Evolutionary conservation across 768 basidiomycete species (phyloP).

Genomic region (Leccinum sublutescens): DNA sequence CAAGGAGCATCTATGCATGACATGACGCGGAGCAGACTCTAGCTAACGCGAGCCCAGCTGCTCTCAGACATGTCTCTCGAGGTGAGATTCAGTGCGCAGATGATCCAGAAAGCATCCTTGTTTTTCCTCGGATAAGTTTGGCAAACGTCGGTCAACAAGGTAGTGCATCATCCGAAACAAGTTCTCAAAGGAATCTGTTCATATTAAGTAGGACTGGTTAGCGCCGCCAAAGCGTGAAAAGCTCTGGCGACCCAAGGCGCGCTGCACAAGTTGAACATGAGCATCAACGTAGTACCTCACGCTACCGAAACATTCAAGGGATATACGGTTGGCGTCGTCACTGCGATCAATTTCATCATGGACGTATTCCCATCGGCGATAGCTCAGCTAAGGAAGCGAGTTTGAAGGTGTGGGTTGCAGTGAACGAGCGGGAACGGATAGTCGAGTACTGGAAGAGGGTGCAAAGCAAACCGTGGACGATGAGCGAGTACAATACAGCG

Average conservation of each 20-base stretch:
- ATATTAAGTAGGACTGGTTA: conserved; percentile 21
- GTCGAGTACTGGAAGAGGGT: conserved; percentile 17
- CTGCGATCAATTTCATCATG: conserved; percentile 22
- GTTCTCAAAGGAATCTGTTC: not conserved
- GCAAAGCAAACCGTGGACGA: conserved; percentile 14
- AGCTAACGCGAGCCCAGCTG: conserved; percentile 7
- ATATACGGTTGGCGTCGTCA: conserved; percentile 15
- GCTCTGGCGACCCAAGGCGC: conserved; percentile 24
- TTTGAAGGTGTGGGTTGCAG: conserved; percentile 23
- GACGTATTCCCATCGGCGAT: conserved; percentile 21
- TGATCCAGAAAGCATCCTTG: conserved; percentile 27
- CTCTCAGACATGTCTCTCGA: conserved; percentile 21
- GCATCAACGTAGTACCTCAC: conserved; percentile 12
- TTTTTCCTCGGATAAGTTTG: conserved; percentile 18
- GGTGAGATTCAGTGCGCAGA: conserved; percentile 13
- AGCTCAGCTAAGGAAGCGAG: conserved; percentile 5
- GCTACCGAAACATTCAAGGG: conserved; percentile 13
- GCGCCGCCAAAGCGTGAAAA: conserved; percentile 20
- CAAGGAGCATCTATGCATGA: conserved; percentile 12
- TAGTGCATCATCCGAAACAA: not conserved
- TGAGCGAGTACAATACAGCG: conserved; percentile 13
- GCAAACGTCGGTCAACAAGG: conserved; percentile 9
- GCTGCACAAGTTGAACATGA: conserved; percentile 11
- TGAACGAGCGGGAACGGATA: conserved; percentile 12
- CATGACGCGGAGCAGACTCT: not conserved